phyloP scores from a whole-genome alignment of 78 protist species.

The Trichosphaerium sp. region DNA sequence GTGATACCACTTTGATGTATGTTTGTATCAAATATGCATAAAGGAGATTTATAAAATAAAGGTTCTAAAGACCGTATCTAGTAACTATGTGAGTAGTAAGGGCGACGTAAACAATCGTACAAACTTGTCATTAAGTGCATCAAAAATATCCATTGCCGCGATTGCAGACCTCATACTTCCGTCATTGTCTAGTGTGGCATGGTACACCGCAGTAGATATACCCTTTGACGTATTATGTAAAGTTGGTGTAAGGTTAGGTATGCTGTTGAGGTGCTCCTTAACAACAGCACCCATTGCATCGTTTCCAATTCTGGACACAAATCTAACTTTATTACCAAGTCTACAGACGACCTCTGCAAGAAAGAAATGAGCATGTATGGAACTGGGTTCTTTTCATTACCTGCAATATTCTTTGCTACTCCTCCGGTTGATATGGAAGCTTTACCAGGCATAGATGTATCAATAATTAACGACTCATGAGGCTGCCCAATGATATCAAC shows the following conservation, averaged over 20 bases:
- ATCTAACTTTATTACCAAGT: background rate
- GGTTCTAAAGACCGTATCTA: too few relatives aligned
- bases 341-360: background rate
- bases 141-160: constrained; percentile 37
- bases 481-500: too few relatives aligned
- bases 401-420: too few relatives aligned
- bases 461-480: too few relatives aligned
- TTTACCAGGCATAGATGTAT: too few relatives aligned
- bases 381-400: background rate
- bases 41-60: too few relatives aligned
- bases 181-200: constrained; percentile 30
- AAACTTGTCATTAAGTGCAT: constrained; percentile 5
- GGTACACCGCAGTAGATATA: constrained; percentile 30
- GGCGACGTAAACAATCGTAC: background rate
- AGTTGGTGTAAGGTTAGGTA: background rate
- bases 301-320: constrained; percentile 29
- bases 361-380: background rate
- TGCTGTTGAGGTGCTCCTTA: constrained; percentile 1
- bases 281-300: constrained; percentile 9
- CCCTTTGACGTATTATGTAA: background rate
- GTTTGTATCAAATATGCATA: too few relatives aligned
- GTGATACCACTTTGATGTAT: too few relatives aligned
- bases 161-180: constrained; percentile 40
- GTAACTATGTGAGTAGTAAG: too few relatives aligned
- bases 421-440: too few relatives aligned